Percentiles rank a stretch among this genome's conserved stretches.
These are phyloP conservation scores for Monosporascus sp. DNA, from an alignment of 2,329 filamentous ascomycete genomes.

Conservation along the genomic window DNA sequence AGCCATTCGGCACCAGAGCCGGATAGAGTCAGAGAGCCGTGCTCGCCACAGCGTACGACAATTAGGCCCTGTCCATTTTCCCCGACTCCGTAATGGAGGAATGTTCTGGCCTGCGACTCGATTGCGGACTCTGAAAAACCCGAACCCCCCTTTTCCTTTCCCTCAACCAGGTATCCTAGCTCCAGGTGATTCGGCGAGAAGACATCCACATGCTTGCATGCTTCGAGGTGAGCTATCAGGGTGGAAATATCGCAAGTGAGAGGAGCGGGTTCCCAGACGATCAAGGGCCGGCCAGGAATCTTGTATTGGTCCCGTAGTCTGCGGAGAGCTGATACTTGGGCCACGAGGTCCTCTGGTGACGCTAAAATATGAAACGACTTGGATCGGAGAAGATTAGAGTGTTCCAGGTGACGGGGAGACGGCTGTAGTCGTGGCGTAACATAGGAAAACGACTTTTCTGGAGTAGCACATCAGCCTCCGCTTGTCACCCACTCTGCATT, in stretches of 20 bases:
- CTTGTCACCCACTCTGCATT: too few species aligned
- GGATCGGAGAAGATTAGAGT: constrained; percentile 7
- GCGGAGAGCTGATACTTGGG: constrained; percentile 16
- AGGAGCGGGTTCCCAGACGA: constrained; percentile 12
- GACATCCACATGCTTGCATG: constrained; percentile 23
- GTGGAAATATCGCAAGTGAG: constrained; percentile 13
- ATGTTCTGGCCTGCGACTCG: constrained; percentile 1
- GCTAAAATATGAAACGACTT: constrained; percentile 21
- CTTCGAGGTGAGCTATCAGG: constrained; percentile 21
- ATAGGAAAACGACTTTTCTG: constrained; percentile 19
- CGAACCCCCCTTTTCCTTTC: constrained; percentile 10
- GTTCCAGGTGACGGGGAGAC: constrained; percentile 4
- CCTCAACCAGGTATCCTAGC: constrained; percentile 18
- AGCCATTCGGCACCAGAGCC: constrained; percentile 16
- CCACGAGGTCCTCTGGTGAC: constrained; percentile 8
- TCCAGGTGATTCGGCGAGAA: constrained; percentile 35
- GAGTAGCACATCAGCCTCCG: neutral
- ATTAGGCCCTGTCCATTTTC: constrained; percentile 5
- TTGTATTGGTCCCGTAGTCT: constrained; percentile 1
- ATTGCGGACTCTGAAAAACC: constrained; percentile 11
- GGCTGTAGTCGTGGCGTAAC: constrained; percentile 13
- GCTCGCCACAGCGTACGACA: constrained; percentile 26
- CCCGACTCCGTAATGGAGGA: neutral
- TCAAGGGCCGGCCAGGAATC: neutral
- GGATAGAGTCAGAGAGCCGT: constrained; percentile 21